phyloP scores from a whole-genome alignment of 495 filamentous ascomycete species.

The Aspergillus nanangensis region DNA sequence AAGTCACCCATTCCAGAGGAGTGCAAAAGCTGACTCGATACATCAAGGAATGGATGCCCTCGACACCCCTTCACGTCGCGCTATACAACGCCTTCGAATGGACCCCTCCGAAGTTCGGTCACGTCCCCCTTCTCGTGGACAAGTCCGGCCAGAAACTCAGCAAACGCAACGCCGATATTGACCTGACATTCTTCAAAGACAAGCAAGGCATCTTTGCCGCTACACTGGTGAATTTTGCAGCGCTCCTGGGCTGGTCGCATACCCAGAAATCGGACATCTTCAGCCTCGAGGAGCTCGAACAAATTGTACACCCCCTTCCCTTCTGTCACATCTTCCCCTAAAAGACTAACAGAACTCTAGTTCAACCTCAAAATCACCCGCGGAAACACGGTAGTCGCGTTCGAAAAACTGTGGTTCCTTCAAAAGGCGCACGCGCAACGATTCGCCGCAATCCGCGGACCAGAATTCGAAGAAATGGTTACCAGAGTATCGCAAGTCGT shows the following conservation, averaged over 20 bases:
- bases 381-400: conserved; percentile 81
- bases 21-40: conserved; percentile 1
- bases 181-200: conserved; percentile 64
- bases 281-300: conserved; percentile 61
- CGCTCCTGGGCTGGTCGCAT: conserved; percentile 84
- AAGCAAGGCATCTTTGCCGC: conserved; percentile 64
- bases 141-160: conserved; percentile 76
- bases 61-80: conserved; percentile 82
- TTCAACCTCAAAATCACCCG: conserved; percentile 82
- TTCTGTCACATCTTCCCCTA: neutral
- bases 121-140: conserved; percentile 83
- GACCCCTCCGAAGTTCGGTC: conserved; percentile 77
- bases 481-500: conserved; percentile 29
- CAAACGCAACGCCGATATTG: conserved; percentile 73
- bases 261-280: conserved; percentile 62
- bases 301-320: conserved; percentile 45
- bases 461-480: conserved; percentile 47
- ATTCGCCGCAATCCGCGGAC: conserved; percentile 27
- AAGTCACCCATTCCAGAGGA: neutral
- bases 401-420: conserved; percentile 74
- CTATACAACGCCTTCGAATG: conserved; percentile 88
- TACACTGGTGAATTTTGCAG: conserved; percentile 76
- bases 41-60: conserved; percentile 82
- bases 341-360: conserved; percentile 28
- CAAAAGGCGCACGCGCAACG: conserved; percentile 66